Evolutionary conservation across 805 yeast genomes (phyloP).

Genomic region (Candida verbasci): DNA sequence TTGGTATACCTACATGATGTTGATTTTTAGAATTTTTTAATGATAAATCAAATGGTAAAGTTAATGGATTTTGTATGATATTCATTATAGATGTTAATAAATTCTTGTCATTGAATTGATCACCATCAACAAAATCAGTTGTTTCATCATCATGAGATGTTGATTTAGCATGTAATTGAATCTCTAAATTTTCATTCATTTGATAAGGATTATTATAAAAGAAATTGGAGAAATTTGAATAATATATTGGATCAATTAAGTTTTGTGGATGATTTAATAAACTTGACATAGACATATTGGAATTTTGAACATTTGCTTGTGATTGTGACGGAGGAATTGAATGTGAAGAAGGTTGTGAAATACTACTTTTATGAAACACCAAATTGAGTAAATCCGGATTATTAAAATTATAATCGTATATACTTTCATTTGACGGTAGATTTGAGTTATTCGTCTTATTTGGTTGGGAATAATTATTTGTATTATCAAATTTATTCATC

Average conservation of each 20-base stretch:
- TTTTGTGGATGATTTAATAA: constrained; percentile 11
- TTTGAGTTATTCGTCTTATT: neutral
- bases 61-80: constrained; percentile 35
- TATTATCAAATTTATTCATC: constrained; percentile 23
- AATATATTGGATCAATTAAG: constrained; percentile 30
- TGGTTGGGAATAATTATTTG: constrained; percentile 3
- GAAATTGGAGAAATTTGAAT: constrained; percentile 35
- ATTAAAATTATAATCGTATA: constrained; percentile 9
- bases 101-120: constrained; percentile 27
- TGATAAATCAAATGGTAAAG: constrained; percentile 40
- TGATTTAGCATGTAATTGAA: constrained; percentile 37
- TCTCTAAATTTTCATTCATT: constrained; percentile 34
- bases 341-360: neutral
- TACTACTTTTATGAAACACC: constrained; percentile 44
- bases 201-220: constrained; percentile 37
- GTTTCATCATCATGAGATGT: constrained; percentile 27
- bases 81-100: constrained; percentile 57
- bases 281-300: constrained; percentile 15
- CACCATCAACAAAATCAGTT: constrained; percentile 34
- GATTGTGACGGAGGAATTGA: constrained; percentile 4
- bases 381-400: constrained; percentile 43
- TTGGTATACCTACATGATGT: constrained; percentile 40
- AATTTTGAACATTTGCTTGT: constrained; percentile 7
- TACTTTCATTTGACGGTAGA: constrained; percentile 4
- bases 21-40: constrained; percentile 20